Evolutionary conservation across 768 basidiomycete genomes (phyloP).

Genomic region (Suillus subluteus): DNA sequence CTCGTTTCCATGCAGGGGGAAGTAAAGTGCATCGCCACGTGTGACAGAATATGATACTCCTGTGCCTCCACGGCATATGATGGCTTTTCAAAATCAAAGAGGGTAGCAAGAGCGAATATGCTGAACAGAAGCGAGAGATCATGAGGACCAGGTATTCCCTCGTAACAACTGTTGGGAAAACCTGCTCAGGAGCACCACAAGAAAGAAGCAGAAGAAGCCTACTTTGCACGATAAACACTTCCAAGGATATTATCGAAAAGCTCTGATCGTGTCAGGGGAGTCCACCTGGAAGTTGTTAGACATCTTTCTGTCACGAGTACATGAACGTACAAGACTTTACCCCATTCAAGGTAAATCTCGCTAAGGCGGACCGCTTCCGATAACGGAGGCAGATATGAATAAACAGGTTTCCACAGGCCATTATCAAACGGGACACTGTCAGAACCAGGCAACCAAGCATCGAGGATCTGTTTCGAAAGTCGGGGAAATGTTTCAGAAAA

Average conservation of each 20-base stretch:
- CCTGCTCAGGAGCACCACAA: not conserved
- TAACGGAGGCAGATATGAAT: constrained; percentile 53
- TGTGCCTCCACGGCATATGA: constrained; percentile 57
- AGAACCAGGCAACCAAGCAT: constrained; percentile 39
- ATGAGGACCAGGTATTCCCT: constrained; percentile 47
- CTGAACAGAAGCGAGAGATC: constrained; percentile 64
- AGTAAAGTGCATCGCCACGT: constrained; percentile 52
- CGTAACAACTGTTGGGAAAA: constrained; percentile 39
- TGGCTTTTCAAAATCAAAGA: constrained; percentile 57
- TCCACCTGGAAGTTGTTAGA: constrained; percentile 44
- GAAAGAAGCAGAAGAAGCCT: constrained; percentile 19
- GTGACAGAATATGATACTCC: constrained; percentile 65
- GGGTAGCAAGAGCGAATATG: constrained; percentile 63
- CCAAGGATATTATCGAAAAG: constrained; percentile 60
- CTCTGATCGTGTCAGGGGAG: constrained; percentile 54
- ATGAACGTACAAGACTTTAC: constrained; percentile 54
- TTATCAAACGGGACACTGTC: constrained; percentile 33
- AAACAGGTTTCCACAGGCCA: constrained; percentile 47
- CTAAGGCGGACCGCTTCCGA: constrained; percentile 64
- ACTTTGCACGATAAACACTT: constrained; percentile 59
- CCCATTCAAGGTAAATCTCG: constrained; percentile 68
- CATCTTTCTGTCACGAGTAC: not conserved
- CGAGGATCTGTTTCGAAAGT: constrained; percentile 45
- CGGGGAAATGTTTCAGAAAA: constrained; percentile 33
- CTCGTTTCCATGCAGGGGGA: constrained; percentile 54